Evolutionary conservation across 768 basidiomycete species (phyloP), one percentile per base, ranked within the genome.

Genomic region (Aureoboletus auriporus): DNA sequence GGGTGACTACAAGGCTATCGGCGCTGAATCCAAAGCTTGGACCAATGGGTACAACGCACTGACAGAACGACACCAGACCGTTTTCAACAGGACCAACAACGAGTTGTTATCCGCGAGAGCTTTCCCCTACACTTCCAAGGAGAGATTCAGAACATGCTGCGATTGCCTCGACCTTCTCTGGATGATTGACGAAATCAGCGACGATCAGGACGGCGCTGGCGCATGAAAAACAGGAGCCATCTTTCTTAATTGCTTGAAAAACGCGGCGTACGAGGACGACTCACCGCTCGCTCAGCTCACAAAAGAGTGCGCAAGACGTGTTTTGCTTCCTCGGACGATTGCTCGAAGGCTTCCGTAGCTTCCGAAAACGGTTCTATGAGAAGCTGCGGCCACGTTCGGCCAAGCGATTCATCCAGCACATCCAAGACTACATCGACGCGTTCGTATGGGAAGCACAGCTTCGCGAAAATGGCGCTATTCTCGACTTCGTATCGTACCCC

Each of bases 121-220:
- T n/a, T 85, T 80, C 61, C 73, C 76, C 14, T 83, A 79, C 60
- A 76, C 78, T 38, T 76, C 72, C 33, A 72, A 72, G 47, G 79
- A 82, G 48, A 70, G 76, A 58, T 76, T 83, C 51, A 72, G 82
- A 46, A 83, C 76, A 1, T 75, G 72, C 35, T 83, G 82, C 58
- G 83, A 85, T 64, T 80, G 82, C 51, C 75, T 81, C 55, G 47
- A 84, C 56, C 66, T 80, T 11, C 73, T 86, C 27, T 85, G 82
- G 66, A 78, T 80, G 49, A 71, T 84, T 42, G 84, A 86, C 63
- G 83, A 85, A 64, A 73, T 83, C 45, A 83, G 80, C 61, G 82
- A 84, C 53, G 82, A 83, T 49, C 83, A 84, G 61, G 74, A 69
- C 58, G 78, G 76, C 26, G 65, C 66, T 46, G 83, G 78, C 41